Evolutionary conservation across 2,329 filamentous ascomycete species (phyloP), one percentile per base, ranked within the genome.

Genomic region (Mycosphaerelloides madeirae): DNA sequence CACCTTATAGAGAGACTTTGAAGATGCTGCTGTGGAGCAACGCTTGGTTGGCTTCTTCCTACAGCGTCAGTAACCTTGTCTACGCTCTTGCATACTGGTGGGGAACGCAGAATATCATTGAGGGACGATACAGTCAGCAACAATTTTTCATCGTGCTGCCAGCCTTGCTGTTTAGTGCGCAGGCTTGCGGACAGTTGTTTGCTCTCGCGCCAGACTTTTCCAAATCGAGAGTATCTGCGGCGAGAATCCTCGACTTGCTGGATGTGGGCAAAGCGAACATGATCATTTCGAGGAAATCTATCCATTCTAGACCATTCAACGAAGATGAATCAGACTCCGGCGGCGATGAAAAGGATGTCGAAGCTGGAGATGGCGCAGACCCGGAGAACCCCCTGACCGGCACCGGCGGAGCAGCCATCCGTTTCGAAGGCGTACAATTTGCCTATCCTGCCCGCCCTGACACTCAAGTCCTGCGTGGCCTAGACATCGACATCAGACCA

Each of bases 31-130:
- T 53, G 5, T 50, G 52, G 41, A 52, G 49, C 15, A 58, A 52
- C 41, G 44, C 44, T 11, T 53, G 50, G 71, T 72, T 82, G 6
- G 78, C 81, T 2, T 68, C 82, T 29, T 73, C 79, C 13, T 78
- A 80, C 59, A 77, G 74, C 51, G 69, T 77, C 8, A 77, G 80
- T 15, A 84, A 83, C 57, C 73, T 85, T 39, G 78, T 87, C 19
- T 86, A 88, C 57, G 82, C 84, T 0, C 76, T 90, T 42, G 82
- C 84, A 0, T 89, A 87, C 65, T 90, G 84, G 83, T 90, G 85
- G 84, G 85, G 85, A 3, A 76, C 84, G 0, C 83, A 79, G 55
- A 79, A 81, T 50, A 85, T 89, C 47, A 76, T 81, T 40, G 72
- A 75, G 32, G 84, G 84, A 3, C 68, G 78, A 44, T 84, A 84